Evolutionary conservation across 2,329 filamentous ascomycete species (phyloP).

Genomic region (Aureobasidium sp.): DNA sequence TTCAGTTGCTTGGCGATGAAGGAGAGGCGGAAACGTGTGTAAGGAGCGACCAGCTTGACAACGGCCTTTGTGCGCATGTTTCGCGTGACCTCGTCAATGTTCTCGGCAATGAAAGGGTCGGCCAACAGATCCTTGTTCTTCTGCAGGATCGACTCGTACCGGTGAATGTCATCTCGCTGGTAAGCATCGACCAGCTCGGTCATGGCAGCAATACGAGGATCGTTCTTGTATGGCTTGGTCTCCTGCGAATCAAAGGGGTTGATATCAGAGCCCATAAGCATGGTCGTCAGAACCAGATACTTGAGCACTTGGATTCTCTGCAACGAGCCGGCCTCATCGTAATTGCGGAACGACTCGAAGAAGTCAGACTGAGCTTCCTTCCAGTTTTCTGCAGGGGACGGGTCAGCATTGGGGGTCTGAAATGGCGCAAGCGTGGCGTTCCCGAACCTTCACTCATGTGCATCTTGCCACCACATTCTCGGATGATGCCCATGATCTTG

Average conservation of each 20-base stretch:
- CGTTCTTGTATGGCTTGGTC: conserved; percentile 95
- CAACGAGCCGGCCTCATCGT: conserved; percentile 93
- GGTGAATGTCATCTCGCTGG: conserved; percentile 87
- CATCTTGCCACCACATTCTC: conserved; percentile 99
- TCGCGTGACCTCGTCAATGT: conserved; percentile 96
- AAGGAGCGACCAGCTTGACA: conserved; percentile 85
- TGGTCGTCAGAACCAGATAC: conserved; percentile 90
- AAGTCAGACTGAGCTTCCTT: conserved; percentile 95
- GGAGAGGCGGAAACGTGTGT: conserved; percentile 78
- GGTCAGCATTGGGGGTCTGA: conserved; percentile 17
- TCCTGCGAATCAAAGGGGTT: conserved; percentile 98
- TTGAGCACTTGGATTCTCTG: conserved; percentile 96
- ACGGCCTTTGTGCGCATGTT: conserved; percentile 97
- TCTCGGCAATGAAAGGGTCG: conserved; percentile 95
- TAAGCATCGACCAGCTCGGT: conserved; percentile 95
- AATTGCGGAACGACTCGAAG: conserved; percentile 97
- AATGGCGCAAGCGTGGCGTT: conserved; percentile 4
- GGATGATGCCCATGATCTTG: conserved; percentile 98
- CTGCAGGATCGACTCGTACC: conserved; percentile 80
- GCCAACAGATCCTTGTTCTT: conserved; percentile 81
- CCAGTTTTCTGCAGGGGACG: conserved; percentile 67
- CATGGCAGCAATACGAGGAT: conserved; percentile 93
- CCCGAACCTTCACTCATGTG: conserved; percentile 79
- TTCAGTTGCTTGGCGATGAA: conserved; percentile 86
- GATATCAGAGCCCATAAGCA: conserved; percentile 98